Evolutionary conservation across 2,329 filamentous ascomycete genomes (phyloP), one percentile per base, ranked within the genome.

Genomic region (Peltaster fructicola): DNA sequence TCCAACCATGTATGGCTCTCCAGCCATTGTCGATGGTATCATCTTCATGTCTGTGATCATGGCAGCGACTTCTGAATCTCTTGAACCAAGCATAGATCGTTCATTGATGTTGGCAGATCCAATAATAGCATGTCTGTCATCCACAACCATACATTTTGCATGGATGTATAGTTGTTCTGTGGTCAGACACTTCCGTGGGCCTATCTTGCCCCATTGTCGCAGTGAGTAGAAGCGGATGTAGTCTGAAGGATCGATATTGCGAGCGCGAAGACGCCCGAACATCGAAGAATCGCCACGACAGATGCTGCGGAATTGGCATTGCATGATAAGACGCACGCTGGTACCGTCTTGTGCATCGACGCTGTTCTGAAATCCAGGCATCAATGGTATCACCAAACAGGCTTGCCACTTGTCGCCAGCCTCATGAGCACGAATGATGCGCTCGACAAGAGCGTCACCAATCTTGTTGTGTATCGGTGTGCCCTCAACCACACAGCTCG

Each of bases 61-160:
- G 5, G 84, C 75, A 4, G 85, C 88, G 33, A 79, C 72, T 52
- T 98, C 88, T 0, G 85, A 93, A 50, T 98, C 88, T 41, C 88
- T 70, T 23, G 69, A 75, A 6, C 88, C 88, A 32, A 93, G 52
- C 81, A 95, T 82, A 5, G 85, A 95, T 22, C 88, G 73, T 51
- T 98, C 88, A 42, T 98, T 98, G 59, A 98, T 95, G 47, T 98
- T 98, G 26, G 88, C 88, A 22, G 85, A 95, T 10, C 88, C 88
- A 40, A 98, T 98, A 32, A 98, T 72, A 11, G 76, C 85, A 30
- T 88, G 70, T 16, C 85, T 71, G 44, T 98, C 88, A 49, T 98
- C 88, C 4, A 92, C 85, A 28, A 98, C 67, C 61, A 95, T 95
- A 37, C 77, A 77, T 54, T 98, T 98, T 32, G 88, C 88, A 44